phyloP scores from a whole-genome alignment of 805 yeast genomes.

The Starmerella sirachaensis region DNA sequence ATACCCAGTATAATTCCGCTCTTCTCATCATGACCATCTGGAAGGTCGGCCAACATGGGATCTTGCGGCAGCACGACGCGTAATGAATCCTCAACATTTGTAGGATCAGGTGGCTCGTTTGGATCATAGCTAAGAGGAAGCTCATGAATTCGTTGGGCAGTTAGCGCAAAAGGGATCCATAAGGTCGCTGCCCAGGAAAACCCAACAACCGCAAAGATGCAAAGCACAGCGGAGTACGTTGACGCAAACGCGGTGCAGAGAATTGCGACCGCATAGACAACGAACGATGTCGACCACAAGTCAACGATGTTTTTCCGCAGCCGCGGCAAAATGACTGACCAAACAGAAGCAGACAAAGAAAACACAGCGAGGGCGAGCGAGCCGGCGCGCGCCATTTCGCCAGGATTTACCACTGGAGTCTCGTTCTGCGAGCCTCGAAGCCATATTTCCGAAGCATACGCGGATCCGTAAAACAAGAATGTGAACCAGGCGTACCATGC shows the following conservation, averaged over 20 bases:
- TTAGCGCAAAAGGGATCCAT: constrained; percentile 56
- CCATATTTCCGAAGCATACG: constrained; percentile 52
- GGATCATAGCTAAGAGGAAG: constrained; percentile 16
- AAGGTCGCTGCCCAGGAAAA: constrained; percentile 54
- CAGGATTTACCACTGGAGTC: constrained; percentile 16
- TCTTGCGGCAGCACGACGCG: neutral
- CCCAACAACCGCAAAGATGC: constrained; percentile 42
- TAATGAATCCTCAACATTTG: constrained; percentile 1
- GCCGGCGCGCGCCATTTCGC: constrained; percentile 28
- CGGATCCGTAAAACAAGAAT: constrained; percentile 51
- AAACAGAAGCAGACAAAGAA: constrained; percentile 24
- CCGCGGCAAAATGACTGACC: constrained; percentile 15
- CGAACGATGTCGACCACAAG: constrained; percentile 43
- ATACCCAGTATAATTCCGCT: constrained; percentile 32
- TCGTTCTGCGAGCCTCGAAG: constrained; percentile 30
- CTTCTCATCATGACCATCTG: constrained; percentile 19
- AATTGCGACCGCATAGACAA: constrained; percentile 39
- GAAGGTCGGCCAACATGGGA: neutral
- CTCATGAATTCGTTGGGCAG: constrained; percentile 36
- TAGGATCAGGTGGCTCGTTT: constrained; percentile 10
- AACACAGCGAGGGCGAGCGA: constrained; percentile 30
- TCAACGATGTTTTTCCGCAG: constrained; percentile 14
- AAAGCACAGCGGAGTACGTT: constrained; percentile 35
- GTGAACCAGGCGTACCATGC: constrained; percentile 65
- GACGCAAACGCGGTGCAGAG: constrained; percentile 36